phyloP scores from a whole-genome alignment of 306 rosid genomes.

The Echinosophora koreensis region DNA sequence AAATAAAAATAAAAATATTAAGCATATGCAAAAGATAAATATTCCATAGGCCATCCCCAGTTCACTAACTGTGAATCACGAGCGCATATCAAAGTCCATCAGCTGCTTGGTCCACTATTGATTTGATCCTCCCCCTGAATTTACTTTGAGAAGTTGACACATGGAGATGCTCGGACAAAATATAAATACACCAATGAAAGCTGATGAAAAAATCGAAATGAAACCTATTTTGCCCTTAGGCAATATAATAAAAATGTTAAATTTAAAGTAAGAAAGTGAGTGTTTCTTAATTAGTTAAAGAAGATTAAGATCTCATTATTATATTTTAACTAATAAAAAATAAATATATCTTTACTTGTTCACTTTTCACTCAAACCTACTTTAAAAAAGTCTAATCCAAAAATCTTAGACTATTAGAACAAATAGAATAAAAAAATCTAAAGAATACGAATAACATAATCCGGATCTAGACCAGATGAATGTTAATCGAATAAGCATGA shows the following conservation, averaged over 20 bases:
- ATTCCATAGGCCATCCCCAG: slow-evolving; percentile 25
- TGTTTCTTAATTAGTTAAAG: too few species aligned
- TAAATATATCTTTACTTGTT: too few species aligned
- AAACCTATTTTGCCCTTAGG: neutral
- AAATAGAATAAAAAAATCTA: neutral
- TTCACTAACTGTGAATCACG: neutral
- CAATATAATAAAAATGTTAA: neutral
- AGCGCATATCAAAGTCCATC: neutral
- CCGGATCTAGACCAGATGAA: too few species aligned
- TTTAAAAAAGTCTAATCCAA: neutral
- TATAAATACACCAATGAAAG: neutral
- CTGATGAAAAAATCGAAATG: too few species aligned
- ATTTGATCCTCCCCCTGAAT: slow-evolving; percentile 4
- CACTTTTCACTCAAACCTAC: too few species aligned
- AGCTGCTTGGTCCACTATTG: slow-evolving; percentile 34
- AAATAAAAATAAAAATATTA: neutral
- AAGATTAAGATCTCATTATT: too few species aligned
- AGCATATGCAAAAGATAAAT: slow-evolving; percentile 26
- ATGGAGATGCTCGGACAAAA: slow-evolving; percentile 30
- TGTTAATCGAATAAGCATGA: too few species aligned
- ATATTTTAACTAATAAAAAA: too few species aligned
- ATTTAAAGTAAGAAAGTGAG: too few species aligned
- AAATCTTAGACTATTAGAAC: neutral
- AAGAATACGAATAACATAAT: too few species aligned
- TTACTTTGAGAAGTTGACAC: slow-evolving; percentile 25